These are phyloP conservation scores for Talaromyces atroroseus DNA, from an alignment of 2,329 filamentous ascomycete species.

Conservation along the genomic window DNA sequence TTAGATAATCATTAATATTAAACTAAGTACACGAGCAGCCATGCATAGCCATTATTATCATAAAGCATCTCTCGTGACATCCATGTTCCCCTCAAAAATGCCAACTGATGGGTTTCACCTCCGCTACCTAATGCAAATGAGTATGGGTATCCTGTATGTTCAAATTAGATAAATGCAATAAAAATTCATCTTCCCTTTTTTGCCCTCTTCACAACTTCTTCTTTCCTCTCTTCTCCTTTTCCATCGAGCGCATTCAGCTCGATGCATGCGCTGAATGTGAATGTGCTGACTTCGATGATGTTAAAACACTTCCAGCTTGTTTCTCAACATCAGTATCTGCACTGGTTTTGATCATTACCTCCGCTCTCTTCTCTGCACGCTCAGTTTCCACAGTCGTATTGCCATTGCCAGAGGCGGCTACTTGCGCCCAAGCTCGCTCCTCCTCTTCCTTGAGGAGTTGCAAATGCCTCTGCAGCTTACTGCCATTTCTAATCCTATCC, in stretches of 20 bases:
- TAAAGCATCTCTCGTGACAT: neutral
- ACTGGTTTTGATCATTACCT: neutral
- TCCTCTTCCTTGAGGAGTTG: conserved; percentile 31
- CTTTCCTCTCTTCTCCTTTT: neutral
- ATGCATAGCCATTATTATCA: neutral
- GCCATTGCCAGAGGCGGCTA: neutral
- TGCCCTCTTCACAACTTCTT: neutral
- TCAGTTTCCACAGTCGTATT: neutral
- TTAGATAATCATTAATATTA: neutral
- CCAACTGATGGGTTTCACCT: neutral
- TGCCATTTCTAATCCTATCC: conserved; percentile 33
- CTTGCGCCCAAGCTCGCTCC: conserved; percentile 16
- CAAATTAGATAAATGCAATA: neutral
- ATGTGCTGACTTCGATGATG: neutral
- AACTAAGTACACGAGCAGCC: neutral
- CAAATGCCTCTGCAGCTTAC: conserved; percentile 39
- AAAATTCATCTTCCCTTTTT: neutral
- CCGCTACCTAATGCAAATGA: neutral
- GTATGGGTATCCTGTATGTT: neutral
- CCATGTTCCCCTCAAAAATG: neutral
- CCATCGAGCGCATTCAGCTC: neutral
- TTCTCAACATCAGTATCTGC: neutral
- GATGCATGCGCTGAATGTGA: neutral
- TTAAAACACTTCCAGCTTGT: neutral
- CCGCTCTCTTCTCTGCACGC: neutral